Evolutionary conservation across 1,284 basidiomycete species (phyloP), one percentile per base, ranked within the genome.

Genomic region (Apiotrichum porosum): DNA sequence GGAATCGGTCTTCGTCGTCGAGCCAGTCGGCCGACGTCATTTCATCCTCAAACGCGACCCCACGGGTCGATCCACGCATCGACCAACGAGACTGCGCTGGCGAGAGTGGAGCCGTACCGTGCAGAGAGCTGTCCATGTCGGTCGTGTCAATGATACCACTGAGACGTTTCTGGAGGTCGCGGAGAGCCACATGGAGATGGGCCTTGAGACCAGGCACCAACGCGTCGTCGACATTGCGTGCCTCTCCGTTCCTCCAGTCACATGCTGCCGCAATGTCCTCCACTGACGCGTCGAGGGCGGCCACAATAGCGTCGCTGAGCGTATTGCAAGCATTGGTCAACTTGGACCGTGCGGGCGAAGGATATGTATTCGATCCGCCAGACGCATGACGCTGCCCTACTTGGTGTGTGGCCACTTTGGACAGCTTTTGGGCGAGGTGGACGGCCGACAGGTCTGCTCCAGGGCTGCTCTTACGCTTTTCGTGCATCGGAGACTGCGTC

Each of bases 1-100:
- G 56, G 47, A 68, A 71, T 12, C 64, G 54, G 30, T 69, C 69
- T 31, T 62, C 54, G 36, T 61, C 60, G 17, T 54, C 54, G n/a
- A 65, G 51, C 55, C 55, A 57, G 43, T 57, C 55, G n/a, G 39
- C 39, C 8, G 37, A 19, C 17, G 42, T 37, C 32, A 53, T 36
- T 21, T 57, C 42, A 34, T 57, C 55, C 35, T 47, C 51, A 22
- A 53, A 57, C 19, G 42, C 35, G n/a, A 57, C 51, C 6, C 35
- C 32, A 19, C 37, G 32, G 12, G 31, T 45, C 6, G 44, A 40
- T 2, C 31, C 31, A 18, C 31, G 38, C 2, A 38, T 41, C 6
- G 36, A n/a, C n/a, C n/a, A n/a, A n/a, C n/a, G n/a, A n/a, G n/a
- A n/a, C n/a, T n/a, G n/a, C n/a, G n/a, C n/a, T n/a, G n/a, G n/a